Evolutionary conservation across 345 rosid genomes (phyloP).

Genomic region (Acer negundo): DNA sequence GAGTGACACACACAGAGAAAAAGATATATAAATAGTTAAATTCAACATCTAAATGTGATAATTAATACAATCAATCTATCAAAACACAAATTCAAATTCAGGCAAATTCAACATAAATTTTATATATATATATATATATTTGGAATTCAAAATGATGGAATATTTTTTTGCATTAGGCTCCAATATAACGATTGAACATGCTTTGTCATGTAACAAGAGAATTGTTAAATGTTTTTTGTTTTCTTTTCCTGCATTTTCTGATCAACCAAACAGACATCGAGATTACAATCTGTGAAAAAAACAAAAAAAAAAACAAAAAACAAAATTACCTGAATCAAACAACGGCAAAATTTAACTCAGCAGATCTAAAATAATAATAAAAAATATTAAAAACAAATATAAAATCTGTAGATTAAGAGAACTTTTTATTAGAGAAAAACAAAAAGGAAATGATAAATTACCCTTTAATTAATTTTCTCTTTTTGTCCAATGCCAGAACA

Average conservation of each 20-base stretch:
- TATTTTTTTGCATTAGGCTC: too few species aligned
- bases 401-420: slow-evolving; percentile 15
- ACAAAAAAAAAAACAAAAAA: not conserved
- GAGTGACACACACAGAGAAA: not conserved
- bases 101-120: not conserved
- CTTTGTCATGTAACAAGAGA: too few species aligned
- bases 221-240: not conserved
- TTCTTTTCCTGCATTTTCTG: not conserved
- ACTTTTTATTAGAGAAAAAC: slow-evolving; percentile 19
- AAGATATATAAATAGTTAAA: not conserved
- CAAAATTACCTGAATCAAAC: slow-evolving; percentile 27
- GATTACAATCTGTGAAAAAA: not conserved
- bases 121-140: too few species aligned
- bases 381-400: not conserved
- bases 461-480: not conserved
- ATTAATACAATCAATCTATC: not conserved
- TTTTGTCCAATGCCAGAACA: slow-evolving; percentile 17
- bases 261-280: not conserved
- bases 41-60: not conserved
- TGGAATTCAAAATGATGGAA: too few species aligned
- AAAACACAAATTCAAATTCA: not conserved
- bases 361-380: slow-evolving; percentile 4
- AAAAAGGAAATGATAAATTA: not conserved
- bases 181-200: too few species aligned
- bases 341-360: slow-evolving; percentile 8